These are phyloP conservation scores for Trypanosoma melophagium DNA, from an alignment of 208 protist genomes.

Conservation along the genomic window DNA sequence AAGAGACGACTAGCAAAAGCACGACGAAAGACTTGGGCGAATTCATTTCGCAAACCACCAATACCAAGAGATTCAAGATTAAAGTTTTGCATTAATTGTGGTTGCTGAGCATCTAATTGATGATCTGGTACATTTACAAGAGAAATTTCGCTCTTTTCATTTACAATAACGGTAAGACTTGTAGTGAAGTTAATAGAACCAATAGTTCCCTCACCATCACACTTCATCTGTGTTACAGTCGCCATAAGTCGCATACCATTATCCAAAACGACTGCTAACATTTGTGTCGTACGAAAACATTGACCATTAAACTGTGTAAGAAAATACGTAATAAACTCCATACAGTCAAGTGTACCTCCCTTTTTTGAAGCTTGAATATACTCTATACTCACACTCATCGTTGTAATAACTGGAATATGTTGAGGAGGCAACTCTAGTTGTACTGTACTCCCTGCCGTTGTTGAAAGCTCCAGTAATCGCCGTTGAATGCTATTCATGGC, in stretches of 20 bases:
- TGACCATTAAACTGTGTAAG: conserved; percentile 52
- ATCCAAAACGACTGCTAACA: conserved; percentile 62
- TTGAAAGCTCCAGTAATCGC: conserved; percentile 57
- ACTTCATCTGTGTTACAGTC: conserved; percentile 39
- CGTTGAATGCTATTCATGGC: conserved; percentile 85
- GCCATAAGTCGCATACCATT: conserved; percentile 48
- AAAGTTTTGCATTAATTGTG: conserved; percentile 80
- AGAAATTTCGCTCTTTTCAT: conserved; percentile 64
- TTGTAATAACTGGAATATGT: conserved; percentile 33
- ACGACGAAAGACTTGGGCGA: conserved; percentile 97
- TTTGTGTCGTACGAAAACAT: conserved; percentile 60
- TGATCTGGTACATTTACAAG: conserved; percentile 74
- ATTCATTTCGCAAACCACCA: conserved; percentile 95
- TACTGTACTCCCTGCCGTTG: conserved; percentile 52
- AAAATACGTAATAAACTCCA: conserved; percentile 50
- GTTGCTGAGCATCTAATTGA: conserved; percentile 82
- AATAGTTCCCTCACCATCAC: conserved; percentile 32
- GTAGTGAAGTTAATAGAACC: conserved; percentile 45
- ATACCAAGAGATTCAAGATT: conserved; percentile 94
- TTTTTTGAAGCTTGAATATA: conserved; percentile 53
- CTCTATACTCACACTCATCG: conserved; percentile 52
- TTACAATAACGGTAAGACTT: conserved; percentile 42
- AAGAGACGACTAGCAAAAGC: conserved; percentile 98
- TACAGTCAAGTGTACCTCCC: conserved; percentile 61
- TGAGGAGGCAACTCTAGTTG: conserved; percentile 25